A percentile compares a stretch with the other conserved stretches of the same genome.
Evolutionary conservation across 208 protist species (phyloP).

Genomic region (Wallacemonas sp.): DNA sequence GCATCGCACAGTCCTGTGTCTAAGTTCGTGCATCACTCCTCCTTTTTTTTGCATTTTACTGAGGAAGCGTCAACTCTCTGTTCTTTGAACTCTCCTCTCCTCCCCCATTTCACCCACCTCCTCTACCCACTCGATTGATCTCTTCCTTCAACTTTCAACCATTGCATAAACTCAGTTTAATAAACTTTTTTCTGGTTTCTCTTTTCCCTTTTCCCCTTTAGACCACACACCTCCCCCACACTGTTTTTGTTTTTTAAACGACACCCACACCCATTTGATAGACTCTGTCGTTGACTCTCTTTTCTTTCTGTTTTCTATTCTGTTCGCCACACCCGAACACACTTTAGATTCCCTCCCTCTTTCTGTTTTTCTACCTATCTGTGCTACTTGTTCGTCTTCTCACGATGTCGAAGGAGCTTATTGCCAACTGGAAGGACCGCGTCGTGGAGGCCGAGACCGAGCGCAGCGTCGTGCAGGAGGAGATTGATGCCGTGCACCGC

Average conservation of each 20-base stretch:
- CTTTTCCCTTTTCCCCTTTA: neutral
- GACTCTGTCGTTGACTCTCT: neutral
- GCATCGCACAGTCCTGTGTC: too few species aligned
- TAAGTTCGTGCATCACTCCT: too few species aligned
- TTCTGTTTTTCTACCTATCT: neutral
- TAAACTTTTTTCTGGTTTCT: neutral
- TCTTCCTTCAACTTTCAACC: too few species aligned
- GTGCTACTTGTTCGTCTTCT: conserved; percentile 8
- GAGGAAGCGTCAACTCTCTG: too few species aligned
- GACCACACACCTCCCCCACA: neutral
- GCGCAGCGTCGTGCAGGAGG: conserved; percentile 62
- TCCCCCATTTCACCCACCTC: too few species aligned
- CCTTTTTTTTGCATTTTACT: too few species aligned
- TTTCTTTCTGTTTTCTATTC: conserved; percentile 14
- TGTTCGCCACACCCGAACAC: neutral
- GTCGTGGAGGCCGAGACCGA: conserved; percentile 75
- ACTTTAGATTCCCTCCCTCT: neutral
- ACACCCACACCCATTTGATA: neutral
- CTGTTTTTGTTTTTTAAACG: too few species aligned
- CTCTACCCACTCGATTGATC: too few species aligned
- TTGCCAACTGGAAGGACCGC: conserved; percentile 67
- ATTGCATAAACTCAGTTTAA: too few species aligned
- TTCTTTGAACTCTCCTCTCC: too few species aligned
- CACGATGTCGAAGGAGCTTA: conserved; percentile 28
- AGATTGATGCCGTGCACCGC: conserved; percentile 52